Evolutionary conservation across 352 stramenopile genomes (phyloP), one percentile per base, ranked within the genome.

Genomic region (Globisporangium spiculum): DNA sequence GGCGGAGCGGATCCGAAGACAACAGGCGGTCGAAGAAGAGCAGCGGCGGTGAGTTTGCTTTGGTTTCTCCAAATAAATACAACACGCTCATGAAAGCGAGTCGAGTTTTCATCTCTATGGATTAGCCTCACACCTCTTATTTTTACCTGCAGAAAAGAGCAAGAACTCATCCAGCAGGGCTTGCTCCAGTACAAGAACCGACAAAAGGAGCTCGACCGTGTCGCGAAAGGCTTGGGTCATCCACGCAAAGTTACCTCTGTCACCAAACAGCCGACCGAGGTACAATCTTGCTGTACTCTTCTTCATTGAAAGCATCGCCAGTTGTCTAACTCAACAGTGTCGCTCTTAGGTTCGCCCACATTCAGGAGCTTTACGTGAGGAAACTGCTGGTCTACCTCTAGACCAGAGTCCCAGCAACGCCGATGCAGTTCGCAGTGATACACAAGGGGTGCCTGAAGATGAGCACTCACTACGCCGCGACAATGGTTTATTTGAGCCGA

Each of bases 121-220:
- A 38, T 38, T 12, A 38, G 38, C 14, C 12, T 18, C 24, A 14
- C 22, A 27, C 16, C 14, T 6, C 41, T 27, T 14, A 14, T 14
- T 26, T 18, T 12, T 46, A 14, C 26, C 9, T 54, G 2, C 32
- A 93, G 85, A 16, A 80, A 79, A 64, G 74, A 90, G 16, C 59
- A 75, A 54, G 80, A 91, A 57, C 64, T 77, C 10, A 79, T 87
- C 34, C 73, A 89, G 36, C 75, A 82, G 65, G 77, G 80, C 1
- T 71, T 92, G 7, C 70, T 75, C 46, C 71, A 71, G 2, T 85
- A 84, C 73, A 91, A 86, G 48, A 81, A 55, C n/a, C 84, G 79
- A n/a, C 74, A 83, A 34, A 76, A 76, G n/a, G 79, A 87, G 52
- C 67, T 90, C 26, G 80, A 93, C 66, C 76, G 81, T 1, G 75